A percentile compares a stretch with the other conserved stretches of the same genome.
Conservation (phyloP, 2,329 filamentous ascomycete species). For the Colletotrichum sublineola region DNA sequence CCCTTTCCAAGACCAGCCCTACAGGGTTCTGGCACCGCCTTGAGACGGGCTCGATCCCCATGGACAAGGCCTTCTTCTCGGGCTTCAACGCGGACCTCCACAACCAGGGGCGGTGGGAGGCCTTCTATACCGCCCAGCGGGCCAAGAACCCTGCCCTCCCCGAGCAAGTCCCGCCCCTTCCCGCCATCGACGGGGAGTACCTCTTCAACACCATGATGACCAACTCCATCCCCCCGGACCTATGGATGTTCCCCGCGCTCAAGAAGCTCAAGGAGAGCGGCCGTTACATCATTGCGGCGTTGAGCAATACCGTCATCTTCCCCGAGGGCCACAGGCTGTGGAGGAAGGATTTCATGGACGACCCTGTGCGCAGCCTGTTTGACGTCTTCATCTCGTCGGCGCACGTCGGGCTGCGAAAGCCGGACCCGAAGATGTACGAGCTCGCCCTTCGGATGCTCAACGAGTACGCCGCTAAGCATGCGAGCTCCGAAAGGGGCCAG, state of each 20-base stretch:
- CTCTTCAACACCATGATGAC: slow-evolving; percentile 96
- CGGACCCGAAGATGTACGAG: slow-evolving; percentile 84
- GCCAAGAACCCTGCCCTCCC: slow-evolving; percentile 57
- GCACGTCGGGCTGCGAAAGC: slow-evolving; percentile 89
- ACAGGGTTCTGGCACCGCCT: slow-evolving; percentile 89
- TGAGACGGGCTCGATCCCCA: slow-evolving; percentile 83
- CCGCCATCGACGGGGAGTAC: slow-evolving; percentile 79
- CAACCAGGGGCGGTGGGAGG: slow-evolving; percentile 74
- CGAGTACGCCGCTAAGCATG: slow-evolving; percentile 69
- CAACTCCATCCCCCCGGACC: slow-evolving; percentile 77
- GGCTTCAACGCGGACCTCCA: slow-evolving; percentile 83
- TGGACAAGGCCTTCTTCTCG: slow-evolving; percentile 81
- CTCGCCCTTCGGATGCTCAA: slow-evolving; percentile 77
- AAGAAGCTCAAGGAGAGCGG: slow-evolving; percentile 74
- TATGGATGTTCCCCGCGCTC: slow-evolving; percentile 89
- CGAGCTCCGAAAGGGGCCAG: slow-evolving; percentile 53
- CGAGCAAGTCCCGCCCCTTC: slow-evolving; percentile 70
- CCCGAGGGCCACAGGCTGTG: slow-evolving; percentile 79
- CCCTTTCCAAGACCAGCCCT: slow-evolving; percentile 83
- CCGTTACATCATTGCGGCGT: slow-evolving; percentile 80
- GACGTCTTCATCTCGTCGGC: slow-evolving; percentile 91
- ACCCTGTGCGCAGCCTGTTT: slow-evolving; percentile 77
- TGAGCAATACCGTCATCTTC: slow-evolving; percentile 93
- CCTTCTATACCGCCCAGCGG: slow-evolving; percentile 67
- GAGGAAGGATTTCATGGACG: slow-evolving; percentile 62